Percentiles rank a stretch among this genome's conserved stretches.
Conservation (phyloP, 176 grass and related monocot species). For the Oryza coarctata region DNA sequence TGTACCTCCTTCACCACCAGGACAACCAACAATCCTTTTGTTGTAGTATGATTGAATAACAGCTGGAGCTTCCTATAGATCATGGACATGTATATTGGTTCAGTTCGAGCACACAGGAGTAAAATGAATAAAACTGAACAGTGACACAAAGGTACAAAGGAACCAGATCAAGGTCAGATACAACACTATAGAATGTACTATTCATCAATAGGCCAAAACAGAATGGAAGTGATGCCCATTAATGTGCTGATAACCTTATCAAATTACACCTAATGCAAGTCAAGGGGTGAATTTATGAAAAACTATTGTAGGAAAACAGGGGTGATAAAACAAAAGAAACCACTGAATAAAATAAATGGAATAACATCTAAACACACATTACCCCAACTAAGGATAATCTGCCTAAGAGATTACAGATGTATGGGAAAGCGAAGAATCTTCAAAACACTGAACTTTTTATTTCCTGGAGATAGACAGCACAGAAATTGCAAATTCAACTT, state of each 20-base stretch:
- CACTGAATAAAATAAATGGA: neutral
- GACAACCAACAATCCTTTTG: constrained; percentile 78
- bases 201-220: neutral
- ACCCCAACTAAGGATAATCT: constrained; percentile 1
- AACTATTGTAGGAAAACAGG: neutral
- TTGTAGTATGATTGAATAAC: constrained; percentile 61
- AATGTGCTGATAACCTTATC: neutral
- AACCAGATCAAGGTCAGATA: neutral
- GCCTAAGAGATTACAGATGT: neutral
- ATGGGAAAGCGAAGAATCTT: neutral
- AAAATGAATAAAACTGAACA: constrained; percentile 7
- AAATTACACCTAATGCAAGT: neutral
- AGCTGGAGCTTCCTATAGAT: constrained; percentile 60
- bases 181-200: neutral
- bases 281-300: neutral
- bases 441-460: neutral
- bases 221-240: neutral
- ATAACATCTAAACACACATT: neutral
- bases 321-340: neutral
- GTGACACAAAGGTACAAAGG: neutral
- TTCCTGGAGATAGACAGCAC: neutral
- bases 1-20: constrained; percentile 67
- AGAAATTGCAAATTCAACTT: constrained; percentile 1
- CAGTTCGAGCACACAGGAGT: constrained; percentile 12
- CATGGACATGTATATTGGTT: neutral